Evolutionary conservation across 2,329 filamentous ascomycete species (phyloP).

Genomic region (Conoideocrella luteorostrata): DNA sequence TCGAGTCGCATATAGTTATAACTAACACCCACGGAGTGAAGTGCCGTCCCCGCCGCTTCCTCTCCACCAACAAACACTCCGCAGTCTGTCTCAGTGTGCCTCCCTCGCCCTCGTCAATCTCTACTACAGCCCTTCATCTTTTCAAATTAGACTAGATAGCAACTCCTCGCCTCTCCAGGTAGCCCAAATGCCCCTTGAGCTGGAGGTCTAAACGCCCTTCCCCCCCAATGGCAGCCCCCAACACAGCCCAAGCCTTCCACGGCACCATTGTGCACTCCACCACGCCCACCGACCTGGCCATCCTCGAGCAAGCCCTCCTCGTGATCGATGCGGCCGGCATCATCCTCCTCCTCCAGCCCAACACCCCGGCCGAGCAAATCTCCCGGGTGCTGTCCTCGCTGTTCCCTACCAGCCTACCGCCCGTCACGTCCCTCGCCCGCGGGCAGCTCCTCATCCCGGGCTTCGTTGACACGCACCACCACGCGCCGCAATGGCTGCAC

Average conservation of each 20-base stretch:
- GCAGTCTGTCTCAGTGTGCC: too few relatives aligned
- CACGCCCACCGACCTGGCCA: conserved; percentile 23
- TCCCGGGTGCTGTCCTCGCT: conserved; percentile 11
- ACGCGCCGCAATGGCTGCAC: conserved; percentile 53
- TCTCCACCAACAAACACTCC: too few relatives aligned
- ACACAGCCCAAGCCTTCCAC: conserved; percentile 23
- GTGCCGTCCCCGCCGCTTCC: too few relatives aligned
- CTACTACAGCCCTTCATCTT: too few relatives aligned
- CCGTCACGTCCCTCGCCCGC: conserved; percentile 21
- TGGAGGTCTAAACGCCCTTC: too few relatives aligned
- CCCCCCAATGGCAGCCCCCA: not conserved
- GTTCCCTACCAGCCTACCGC: not conserved
- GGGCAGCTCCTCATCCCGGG: conserved; percentile 52
- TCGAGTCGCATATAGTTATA: too few relatives aligned
- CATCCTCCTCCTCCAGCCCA: conserved; percentile 19
- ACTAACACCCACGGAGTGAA: too few relatives aligned
- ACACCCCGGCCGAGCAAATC: conserved; percentile 11
- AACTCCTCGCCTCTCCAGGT: too few relatives aligned
- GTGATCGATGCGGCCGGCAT: conserved; percentile 18
- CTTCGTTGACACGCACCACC: conserved; percentile 62
- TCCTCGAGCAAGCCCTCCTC: conserved; percentile 33
- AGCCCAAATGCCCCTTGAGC: too few relatives aligned
- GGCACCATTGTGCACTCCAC: conserved; percentile 37
- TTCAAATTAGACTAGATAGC: too few relatives aligned
- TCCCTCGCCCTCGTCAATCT: too few relatives aligned